Conservation (phyloP, 768 basidiomycete genomes). For the Leccinum pellstonianum region DNA sequence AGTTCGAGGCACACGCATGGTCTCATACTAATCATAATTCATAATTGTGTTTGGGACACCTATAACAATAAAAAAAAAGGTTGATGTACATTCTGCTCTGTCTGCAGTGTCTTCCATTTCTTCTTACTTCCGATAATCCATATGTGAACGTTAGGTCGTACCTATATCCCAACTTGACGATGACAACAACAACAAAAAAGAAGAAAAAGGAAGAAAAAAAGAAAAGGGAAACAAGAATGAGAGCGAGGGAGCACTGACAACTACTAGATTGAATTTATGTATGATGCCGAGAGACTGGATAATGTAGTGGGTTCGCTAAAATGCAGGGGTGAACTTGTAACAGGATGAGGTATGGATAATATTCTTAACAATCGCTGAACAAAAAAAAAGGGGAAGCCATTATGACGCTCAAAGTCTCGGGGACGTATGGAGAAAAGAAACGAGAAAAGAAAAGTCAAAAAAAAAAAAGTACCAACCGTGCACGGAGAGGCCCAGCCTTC, state of each 20-base stretch:
- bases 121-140: conserved; percentile 11
- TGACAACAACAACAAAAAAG: neutral
- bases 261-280: conserved; percentile 30
- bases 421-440: neutral
- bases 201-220: neutral
- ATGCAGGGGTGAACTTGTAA: conserved; percentile 18
- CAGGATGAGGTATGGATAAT: conserved; percentile 10
- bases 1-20: no score
- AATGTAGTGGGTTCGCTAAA: conserved; percentile 26
- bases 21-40: neutral
- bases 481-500: conserved; percentile 33
- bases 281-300: conserved; percentile 26
- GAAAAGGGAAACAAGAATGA: neutral
- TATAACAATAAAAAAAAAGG: neutral
- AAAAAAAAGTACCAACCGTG: conserved; percentile 13
- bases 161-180: conserved; percentile 19
- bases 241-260: conserved; percentile 5
- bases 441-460: neutral
- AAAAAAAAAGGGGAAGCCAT: neutral
- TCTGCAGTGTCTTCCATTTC: conserved; percentile 10
- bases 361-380: conserved; percentile 17
- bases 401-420: conserved; percentile 1
- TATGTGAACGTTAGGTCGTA: conserved; percentile 9
- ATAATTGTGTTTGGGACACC: neutral
- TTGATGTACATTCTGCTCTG: conserved; percentile 4